These are phyloP conservation scores for Dendryphion nanum DNA, from an alignment of 2,329 filamentous ascomycete genomes.

Conservation along the genomic window DNA sequence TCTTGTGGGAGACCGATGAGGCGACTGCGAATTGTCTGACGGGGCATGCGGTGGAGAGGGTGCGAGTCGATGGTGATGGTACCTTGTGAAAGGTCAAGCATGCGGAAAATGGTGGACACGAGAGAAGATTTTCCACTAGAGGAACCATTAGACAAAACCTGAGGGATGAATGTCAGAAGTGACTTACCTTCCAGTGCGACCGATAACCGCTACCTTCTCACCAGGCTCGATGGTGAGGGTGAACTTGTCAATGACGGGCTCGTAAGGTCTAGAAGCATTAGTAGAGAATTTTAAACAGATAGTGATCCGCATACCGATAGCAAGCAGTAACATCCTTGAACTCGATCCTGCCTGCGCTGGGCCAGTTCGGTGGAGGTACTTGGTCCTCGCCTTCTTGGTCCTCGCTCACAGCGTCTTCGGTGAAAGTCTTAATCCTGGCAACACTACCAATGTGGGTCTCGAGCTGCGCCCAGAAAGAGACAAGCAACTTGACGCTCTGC, in stretches of 20 bases:
- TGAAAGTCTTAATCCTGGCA: conserved; percentile 55
- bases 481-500: conserved; percentile 50
- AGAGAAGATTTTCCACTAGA: conserved; percentile 53
- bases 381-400: conserved; percentile 53
- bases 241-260: conserved; percentile 46
- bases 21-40: conserved; percentile 46
- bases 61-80: conserved; percentile 49
- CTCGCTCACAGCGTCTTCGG: conserved; percentile 45
- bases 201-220: conserved; percentile 53
- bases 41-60: conserved; percentile 46
- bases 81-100: conserved; percentile 47
- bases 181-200: conserved; percentile 51
- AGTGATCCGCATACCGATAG: conserved; percentile 45
- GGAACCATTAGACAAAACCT: conserved; percentile 27
- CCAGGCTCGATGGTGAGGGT: conserved; percentile 48
- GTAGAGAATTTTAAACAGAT: background rate
- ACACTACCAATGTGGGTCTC: conserved; percentile 60
- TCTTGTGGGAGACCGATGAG: conserved; percentile 54
- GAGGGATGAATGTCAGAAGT: conserved; percentile 15
- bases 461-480: conserved; percentile 55
- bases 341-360: conserved; percentile 42
- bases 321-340: conserved; percentile 46
- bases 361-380: conserved; percentile 43
- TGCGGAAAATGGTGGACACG: conserved; percentile 49
- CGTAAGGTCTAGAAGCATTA: conserved; percentile 14